Evolutionary conservation across 257 asterid species (phyloP), one percentile per base, ranked within the genome.

Genomic region (Ophiorrhiza pumila): DNA sequence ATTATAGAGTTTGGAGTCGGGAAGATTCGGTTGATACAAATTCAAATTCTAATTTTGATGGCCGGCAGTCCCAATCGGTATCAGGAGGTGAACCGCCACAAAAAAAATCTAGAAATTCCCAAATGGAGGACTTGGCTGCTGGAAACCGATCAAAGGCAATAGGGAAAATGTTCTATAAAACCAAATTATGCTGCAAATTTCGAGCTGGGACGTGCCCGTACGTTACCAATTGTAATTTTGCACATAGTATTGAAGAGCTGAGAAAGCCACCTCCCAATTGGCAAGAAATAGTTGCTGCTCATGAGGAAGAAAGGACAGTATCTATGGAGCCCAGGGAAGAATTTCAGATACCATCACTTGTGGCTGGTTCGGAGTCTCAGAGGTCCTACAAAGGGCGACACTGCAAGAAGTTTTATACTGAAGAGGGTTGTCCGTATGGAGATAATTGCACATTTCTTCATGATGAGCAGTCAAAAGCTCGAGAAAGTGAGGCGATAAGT

Each of bases 401-500:
- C 59, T 91, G 94, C 83, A 91, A 89, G 81, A 89, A 84, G 82
- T 89, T 87, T 71, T 91, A 84, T 57, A 86, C 92, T 4, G 96
- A 91, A 77, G 97, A 91, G 74, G 97, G 96, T 2, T 91, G 93
- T 62, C 97, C 97, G 12, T 89, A 89, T 66, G 97, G 97, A 68
- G 97, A 91, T 82, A 91, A 69, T 73, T 91, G 97, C 76, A 87
- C 90, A 47, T 91, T 86, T 61, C 92, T 87, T 78, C 97, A 91
- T 2, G 97, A 91, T 37, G 96, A 89, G 76, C 94, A 89, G 27
- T 87, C 96, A 1, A 85, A 85, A 64, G 77, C 96, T 45, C 72
- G 96, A 60, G 97, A 89, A 77, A 89, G 94, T 64, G 96, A 87
- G 69, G 93, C 93, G 0, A 90, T 90, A 69, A 88, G 93, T 81